phyloP scores from a whole-genome alignment of 2,329 filamentous ascomycete species.

The Aspergillus pseudonomiae region DNA sequence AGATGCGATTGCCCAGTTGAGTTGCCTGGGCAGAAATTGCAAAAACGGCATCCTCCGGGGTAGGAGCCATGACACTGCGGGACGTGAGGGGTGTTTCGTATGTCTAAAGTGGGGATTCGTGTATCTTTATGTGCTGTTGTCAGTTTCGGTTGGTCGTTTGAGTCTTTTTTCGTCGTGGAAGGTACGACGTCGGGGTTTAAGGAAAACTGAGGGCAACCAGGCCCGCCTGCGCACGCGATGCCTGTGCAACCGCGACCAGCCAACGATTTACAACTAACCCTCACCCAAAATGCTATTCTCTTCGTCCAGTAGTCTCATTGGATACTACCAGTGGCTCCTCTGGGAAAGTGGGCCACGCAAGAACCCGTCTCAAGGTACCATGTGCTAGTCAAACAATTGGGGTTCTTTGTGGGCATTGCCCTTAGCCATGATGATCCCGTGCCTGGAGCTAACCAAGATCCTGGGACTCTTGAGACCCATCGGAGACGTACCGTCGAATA shows the following conservation, averaged over 20 bases:
- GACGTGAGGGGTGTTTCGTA: background rate
- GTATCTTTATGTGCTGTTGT: background rate
- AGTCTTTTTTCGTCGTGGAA: background rate
- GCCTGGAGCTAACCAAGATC: background rate
- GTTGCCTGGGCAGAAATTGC: constrained; percentile 61
- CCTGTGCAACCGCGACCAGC: background rate
- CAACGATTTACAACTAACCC: background rate
- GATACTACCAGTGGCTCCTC: background rate
- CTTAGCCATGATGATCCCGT: background rate
- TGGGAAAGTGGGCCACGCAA: background rate
- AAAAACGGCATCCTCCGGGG: constrained; percentile 23
- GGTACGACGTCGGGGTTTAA: background rate
- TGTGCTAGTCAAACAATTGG: background rate
- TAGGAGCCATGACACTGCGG: constrained; percentile 6
- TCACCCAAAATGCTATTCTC: background rate
- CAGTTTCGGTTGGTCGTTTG: background rate
- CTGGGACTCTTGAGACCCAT: background rate
- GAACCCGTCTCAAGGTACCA: background rate
- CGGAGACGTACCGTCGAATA: background rate
- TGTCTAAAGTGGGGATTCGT: background rate
- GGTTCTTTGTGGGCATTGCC: background rate
- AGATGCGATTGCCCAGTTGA: constrained; percentile 64
- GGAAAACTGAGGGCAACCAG: background rate
- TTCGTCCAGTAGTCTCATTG: background rate
- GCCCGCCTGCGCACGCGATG: background rate